Conservation (phyloP, 2,329 filamentous ascomycete species). For the Pseudopyricularia javanii region DNA sequence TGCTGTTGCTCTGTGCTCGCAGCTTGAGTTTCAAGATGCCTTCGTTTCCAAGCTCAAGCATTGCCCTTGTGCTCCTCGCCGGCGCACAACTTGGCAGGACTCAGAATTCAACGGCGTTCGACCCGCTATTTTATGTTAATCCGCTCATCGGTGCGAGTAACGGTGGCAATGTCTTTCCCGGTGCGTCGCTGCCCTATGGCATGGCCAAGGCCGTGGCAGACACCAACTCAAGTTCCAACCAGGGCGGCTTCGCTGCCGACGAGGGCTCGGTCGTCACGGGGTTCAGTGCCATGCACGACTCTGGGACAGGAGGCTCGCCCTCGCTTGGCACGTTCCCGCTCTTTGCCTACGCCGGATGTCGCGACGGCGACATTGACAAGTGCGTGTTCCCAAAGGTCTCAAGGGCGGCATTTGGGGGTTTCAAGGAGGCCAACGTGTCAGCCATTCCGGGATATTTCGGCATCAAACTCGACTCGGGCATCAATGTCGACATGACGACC, state of each 20-base stretch:
- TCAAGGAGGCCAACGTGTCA: constrained; percentile 35
- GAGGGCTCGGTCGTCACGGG: constrained; percentile 31
- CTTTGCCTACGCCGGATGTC: constrained; percentile 53
- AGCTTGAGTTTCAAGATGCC: background rate
- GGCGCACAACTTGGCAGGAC: background rate
- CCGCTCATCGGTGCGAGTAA: constrained; percentile 28
- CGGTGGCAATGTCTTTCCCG: constrained; percentile 29
- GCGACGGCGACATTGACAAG: constrained; percentile 45
- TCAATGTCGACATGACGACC: constrained; percentile 55
- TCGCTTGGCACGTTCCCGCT: constrained; percentile 64
- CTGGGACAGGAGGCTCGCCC: constrained; percentile 42
- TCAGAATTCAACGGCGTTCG: constrained; percentile 1
- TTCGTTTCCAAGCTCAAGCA: too few species aligned
- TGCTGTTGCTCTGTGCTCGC: background rate
- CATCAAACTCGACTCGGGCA: constrained; percentile 42
- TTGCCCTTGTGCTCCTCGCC: background rate
- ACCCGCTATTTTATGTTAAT: constrained; percentile 15
- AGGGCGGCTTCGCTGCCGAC: constrained; percentile 44
- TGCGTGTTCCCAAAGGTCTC: constrained; percentile 45
- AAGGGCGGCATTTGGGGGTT: constrained; percentile 26
- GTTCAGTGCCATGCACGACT: constrained; percentile 47
- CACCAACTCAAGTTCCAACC: constrained; percentile 37
- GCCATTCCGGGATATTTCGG: constrained; percentile 55
- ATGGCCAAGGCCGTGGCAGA: constrained; percentile 48
- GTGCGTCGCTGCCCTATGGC: constrained; percentile 29